Base-by-base conservation (phyloP, 371 early-diverging fungal species). In the Sporodiniella umbellata region DNA sequence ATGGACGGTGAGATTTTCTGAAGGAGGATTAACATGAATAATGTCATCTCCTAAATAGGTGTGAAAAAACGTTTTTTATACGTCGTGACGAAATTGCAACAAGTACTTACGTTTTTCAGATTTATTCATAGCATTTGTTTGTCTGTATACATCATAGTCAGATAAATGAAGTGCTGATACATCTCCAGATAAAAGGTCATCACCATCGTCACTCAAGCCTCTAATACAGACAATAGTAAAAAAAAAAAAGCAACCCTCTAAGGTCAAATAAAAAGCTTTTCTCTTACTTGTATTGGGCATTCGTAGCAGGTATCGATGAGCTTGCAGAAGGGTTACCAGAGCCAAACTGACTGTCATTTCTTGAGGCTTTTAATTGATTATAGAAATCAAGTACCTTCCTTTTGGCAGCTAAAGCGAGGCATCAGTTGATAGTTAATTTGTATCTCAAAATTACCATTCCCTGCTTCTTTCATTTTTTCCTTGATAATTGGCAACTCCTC, bases 401-500 rank as follows among this genome's bases (percentile, higher is more conserved):
- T 59, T 76, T 76, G 46, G 77, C 77, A 56, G 66, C 77, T 76
- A 45, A 8, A 1, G 38, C 8, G n/a, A n/a, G n/a, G n/a, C n/a
- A n/a, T n/a, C n/a, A n/a, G n/a, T n/a, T n/a, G n/a, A n/a, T n/a
- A n/a, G n/a, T n/a, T n/a, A n/a, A n/a, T n/a, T n/a, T n/a, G n/a
- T n/a, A n/a, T n/a, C n/a, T n/a, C 6, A 46, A 4, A 42, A 43
- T 44, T 64, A 76, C 76, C 73, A 53, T 67, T 72, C 25, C 71
- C 77, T 48, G 71, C 77, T 54, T 76, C 73, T 14, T 65, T 70
- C 33, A 76, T 60, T 18, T 64, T 64, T 48, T 72, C 77, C 48
- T 76, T 76, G 38, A 76, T 76, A 8, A 76, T 51, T 7, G 77
- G 77, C 12, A 76, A 30, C 26, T 76, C 77, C 45, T 76, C 73